These are phyloP conservation scores for Cetradonia linearis DNA, from an alignment of 495 filamentous ascomycete species.

Conservation along the genomic window DNA sequence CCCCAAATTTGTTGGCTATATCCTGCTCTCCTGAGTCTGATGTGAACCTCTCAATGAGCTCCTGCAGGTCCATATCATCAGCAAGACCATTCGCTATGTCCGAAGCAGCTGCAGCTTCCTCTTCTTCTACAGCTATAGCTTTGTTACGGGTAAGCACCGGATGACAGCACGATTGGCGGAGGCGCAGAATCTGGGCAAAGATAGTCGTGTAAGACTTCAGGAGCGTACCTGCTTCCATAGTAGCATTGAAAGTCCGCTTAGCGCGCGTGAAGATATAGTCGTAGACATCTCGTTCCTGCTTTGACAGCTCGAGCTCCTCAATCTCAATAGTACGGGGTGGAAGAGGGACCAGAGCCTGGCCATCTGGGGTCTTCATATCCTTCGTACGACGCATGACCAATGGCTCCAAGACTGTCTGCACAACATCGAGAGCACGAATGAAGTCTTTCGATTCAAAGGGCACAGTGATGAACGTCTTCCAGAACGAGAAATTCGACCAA, in stretches of 20 bases:
- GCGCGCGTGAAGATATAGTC: conserved; percentile 75
- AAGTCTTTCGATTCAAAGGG: conserved; percentile 95
- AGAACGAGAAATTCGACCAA: conserved; percentile 97
- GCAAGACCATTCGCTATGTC: conserved; percentile 70
- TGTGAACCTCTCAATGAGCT: conserved; percentile 74
- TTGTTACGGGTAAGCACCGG: conserved; percentile 80
- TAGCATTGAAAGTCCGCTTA: conserved; percentile 71
- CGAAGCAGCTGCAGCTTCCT: conserved; percentile 68
- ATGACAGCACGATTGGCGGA: conserved; percentile 92
- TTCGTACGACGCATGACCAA: conserved; percentile 92
- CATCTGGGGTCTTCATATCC: conserved; percentile 93
- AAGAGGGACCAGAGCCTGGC: conserved; percentile 72
- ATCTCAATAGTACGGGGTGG: conserved; percentile 74
- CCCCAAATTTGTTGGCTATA: conserved; percentile 53
- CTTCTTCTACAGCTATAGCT: conserved; percentile 75
- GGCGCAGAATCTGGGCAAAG: conserved; percentile 89
- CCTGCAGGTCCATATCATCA: conserved; percentile 92
- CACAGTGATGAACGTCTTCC: conserved; percentile 96
- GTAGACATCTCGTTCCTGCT: conserved; percentile 81
- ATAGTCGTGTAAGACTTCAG: conserved; percentile 92
- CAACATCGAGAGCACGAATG: conserved; percentile 85
- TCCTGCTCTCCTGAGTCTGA: conserved; percentile 45
- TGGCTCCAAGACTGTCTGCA: conserved; percentile 92
- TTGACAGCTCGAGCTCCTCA: conserved; percentile 73
- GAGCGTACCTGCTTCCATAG: conserved; percentile 82